Evolutionary conservation across 148 eudicot genomes (phyloP).

Genomic region (Talinum fruticosum): DNA sequence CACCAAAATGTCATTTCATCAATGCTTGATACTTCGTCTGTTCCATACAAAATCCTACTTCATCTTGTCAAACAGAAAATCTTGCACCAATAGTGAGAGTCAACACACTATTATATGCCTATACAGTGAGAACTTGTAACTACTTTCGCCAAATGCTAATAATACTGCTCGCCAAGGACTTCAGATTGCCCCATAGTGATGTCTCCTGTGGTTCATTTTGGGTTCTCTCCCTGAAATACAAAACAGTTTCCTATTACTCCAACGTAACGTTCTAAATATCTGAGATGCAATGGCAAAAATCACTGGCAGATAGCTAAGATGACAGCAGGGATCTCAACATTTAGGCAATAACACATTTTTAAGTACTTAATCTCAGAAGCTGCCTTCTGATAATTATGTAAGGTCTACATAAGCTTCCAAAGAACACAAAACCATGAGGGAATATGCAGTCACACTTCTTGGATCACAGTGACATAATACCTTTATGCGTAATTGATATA

Average conservation of each 20-base stretch:
- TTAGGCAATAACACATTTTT: background rate
- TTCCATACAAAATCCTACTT: background rate
- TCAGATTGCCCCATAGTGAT: slow-evolving; percentile 17
- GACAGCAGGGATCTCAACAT: background rate
- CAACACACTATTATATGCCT: background rate
- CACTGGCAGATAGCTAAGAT: background rate
- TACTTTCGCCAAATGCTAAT: slow-evolving; percentile 8
- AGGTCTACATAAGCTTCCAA: background rate
- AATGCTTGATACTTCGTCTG: too few species aligned
- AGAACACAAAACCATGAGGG: background rate
- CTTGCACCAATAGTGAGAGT: background rate
- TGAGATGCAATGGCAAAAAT: background rate
- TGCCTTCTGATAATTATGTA: background rate
- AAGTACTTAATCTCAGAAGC: background rate
- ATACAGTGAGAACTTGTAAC: background rate
- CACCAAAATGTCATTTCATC: background rate
- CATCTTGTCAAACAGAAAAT: background rate
- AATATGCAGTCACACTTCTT: background rate
- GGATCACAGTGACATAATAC: background rate
- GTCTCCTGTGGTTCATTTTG: slow-evolving; percentile 1
- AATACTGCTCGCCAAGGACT: slow-evolving; percentile 6
- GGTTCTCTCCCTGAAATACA: slow-evolving; percentile 2
- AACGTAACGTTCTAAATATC: background rate
- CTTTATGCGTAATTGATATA: background rate
- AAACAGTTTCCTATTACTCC: background rate